phyloP scores from a whole-genome alignment of 1,139 yeast species.

The Suhomyces taliae region DNA sequence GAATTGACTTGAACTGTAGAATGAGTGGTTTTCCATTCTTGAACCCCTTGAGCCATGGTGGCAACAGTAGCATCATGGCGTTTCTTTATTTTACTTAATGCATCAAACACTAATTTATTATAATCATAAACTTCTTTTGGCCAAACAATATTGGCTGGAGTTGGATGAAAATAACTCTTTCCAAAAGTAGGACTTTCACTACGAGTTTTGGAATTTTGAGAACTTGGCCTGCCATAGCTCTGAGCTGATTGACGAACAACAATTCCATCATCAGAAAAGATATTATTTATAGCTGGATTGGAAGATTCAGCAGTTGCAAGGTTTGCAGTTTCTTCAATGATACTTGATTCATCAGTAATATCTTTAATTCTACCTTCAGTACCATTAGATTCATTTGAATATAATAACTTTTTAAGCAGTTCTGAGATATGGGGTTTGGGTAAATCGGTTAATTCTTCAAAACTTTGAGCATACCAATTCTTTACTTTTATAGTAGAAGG shows the following conservation, averaged over 20 bases:
- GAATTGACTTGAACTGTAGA: constrained; percentile 53
- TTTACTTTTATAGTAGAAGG: constrained; percentile 76
- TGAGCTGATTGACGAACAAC: constrained; percentile 33
- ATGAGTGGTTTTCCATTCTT: constrained; percentile 75
- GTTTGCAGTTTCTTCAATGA: constrained; percentile 22
- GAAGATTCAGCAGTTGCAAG: constrained; percentile 32
- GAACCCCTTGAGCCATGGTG: constrained; percentile 89
- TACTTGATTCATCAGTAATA: constrained; percentile 1
- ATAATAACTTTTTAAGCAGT: constrained; percentile 38
- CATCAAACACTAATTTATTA: constrained; percentile 64
- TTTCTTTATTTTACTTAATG: constrained; percentile 69
- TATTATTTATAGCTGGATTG: constrained; percentile 45
- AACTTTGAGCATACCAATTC: constrained; percentile 91
- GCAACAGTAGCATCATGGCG: constrained; percentile 94
- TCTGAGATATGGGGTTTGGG: constrained; percentile 50
- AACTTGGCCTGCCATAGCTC: constrained; percentile 1
- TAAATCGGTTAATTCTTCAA: constrained; percentile 70
- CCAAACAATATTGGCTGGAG: constrained; percentile 56
- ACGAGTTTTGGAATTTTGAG: constrained; percentile 2
- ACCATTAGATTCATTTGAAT: constrained; percentile 9
- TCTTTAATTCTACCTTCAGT: constrained; percentile 6
- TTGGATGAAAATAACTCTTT: constrained; percentile 60
- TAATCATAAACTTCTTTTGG: constrained; percentile 76
- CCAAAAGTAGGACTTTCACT: constrained; percentile 40
- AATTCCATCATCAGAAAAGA: constrained; percentile 53